Evolutionary conservation across 441 rosid genomes (phyloP), one percentile per base, ranked within the genome.

Genomic region (Raphanus hybrid): DNA sequence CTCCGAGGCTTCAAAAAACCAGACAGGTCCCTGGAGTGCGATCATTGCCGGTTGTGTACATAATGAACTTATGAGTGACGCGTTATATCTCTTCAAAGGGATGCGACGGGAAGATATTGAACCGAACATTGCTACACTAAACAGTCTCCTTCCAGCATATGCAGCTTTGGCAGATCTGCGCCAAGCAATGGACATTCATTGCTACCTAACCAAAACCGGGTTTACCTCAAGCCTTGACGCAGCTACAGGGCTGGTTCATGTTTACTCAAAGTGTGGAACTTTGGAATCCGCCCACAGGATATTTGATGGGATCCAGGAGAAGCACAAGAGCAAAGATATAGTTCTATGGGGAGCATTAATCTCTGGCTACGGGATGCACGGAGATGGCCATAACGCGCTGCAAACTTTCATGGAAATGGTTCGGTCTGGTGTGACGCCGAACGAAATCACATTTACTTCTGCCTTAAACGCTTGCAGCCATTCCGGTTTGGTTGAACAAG

Each of bases 381-480:
- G 94, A 23, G 82, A 86, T 70, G 91, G 89, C 20, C 75, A 77
- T 63, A 81, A 75, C 15, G 89, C 91, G 0, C 73, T 90, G 70
- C 78, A 4, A 4, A 85, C 86, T 64, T 87, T 90, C 80, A 85
- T 74, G 70, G 86, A 87, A 78, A 90, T 90, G 92, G 85, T 86
- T 77, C 60, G 12, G 34, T 86, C 85, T n/a, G 90, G 92, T 67
- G 85, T 87, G 27, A 59, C 77, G 15, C 91, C 92, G 32, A 87
- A 87, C 45, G 91, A 85, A 70, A 85, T 88, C 39, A 88, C 87
- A 32, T 90, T 87, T 68, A 86, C 88, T 39, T 85, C 89, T 15
- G 88, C 81, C 39, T 82, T 90, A 79, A 84, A 86, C 70, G 91
- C 92, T 16, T 90, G 92, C 81, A 69, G 88, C 67, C 94, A 90